Evolutionary conservation across 345 rosid genomes (phyloP), one percentile per base, ranked within the genome.

Genomic region (Gossypium rotundifolium): DNA sequence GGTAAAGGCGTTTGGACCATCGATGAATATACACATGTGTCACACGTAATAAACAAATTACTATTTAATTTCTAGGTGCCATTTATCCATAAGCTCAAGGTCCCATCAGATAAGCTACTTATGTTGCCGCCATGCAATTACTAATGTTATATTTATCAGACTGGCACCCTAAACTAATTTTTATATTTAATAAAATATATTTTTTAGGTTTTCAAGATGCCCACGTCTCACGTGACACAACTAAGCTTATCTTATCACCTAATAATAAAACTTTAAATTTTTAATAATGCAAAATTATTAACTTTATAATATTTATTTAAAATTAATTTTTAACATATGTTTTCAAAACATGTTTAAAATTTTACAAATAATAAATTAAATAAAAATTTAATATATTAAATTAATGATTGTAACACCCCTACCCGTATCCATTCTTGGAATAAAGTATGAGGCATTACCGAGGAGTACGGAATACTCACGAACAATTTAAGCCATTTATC

Each of bases 191-290:
- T 17, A 54, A 18, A n/a, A 54, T 17, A 18, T 18, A 54, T 2
- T 54, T 18, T 22, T 57, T 18, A 16, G 59, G 80, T 83, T 42
- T 70, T 20, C 72, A 49, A 80, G 75, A 64, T 64, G 80, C 73
- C 76, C 79, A n/a, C n/a, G 88, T 83, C 81, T 88, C 87, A 75
- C 79, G 74, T 77, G 79, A 57, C 77, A 75, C 46, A 6, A 71
- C 40, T 20, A 72, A 44, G 67, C n/a, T n/a, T n/a, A n/a, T n/a
- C n/a, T n/a, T n/a, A n/a, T n/a, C n/a, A n/a, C n/a, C n/a, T n/a
- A n/a, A n/a, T n/a, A n/a, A n/a, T n/a, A n/a, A n/a, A n/a, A n/a
- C n/a, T n/a, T 52, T 0, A n/a, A 29, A 4, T 0, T 33, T 4
- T 4, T 4, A 33, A 33, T 33, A 4, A 33, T 4, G 38, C 38